These are phyloP conservation scores for Rhizophora mangle DNA, from an alignment of 345 rosid species.

Conservation along the genomic window DNA sequence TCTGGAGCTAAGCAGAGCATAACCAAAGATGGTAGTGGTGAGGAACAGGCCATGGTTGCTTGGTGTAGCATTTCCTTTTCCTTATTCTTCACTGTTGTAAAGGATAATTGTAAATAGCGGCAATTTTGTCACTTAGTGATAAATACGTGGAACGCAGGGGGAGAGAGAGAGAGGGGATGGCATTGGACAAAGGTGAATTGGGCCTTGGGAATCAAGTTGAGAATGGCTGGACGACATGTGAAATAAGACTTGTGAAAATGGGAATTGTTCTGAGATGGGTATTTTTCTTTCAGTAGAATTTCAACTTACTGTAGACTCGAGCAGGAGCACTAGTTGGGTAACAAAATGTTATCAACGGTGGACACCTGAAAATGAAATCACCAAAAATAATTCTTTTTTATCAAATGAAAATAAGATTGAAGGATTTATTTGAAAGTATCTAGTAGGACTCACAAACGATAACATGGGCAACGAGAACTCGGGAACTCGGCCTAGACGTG, in stretches of 20 bases:
- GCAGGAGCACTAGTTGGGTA: neutral
- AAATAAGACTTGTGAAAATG: slow-evolving; percentile 38
- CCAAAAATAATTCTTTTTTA: no score
- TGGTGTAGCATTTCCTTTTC: no score
- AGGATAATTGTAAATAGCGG: no score
- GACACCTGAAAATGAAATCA: no score
- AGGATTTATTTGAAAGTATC: no score
- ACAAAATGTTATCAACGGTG: no score
- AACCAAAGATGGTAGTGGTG: no score
- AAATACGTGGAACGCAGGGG: neutral
- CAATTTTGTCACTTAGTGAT: no score
- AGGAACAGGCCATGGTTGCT: no score
- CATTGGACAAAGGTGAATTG: slow-evolving; percentile 40
- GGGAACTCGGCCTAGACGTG: slow-evolving; percentile 40
- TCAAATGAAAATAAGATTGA: no score
- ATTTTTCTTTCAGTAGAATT: neutral
- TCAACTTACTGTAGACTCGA: slow-evolving; percentile 1
- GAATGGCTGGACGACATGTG: slow-evolving; percentile 34
- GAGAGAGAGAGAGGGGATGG: slow-evolving; percentile 6
- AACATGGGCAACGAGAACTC: slow-evolving; percentile 39
- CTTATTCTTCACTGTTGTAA: no score
- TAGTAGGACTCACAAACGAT: slow-evolving; percentile 38
- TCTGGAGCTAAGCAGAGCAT: no score
- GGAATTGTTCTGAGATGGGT: slow-evolving; percentile 36
- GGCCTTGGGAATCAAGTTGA: slow-evolving; percentile 39